Conservation (phyloP, 2,329 filamentous ascomycete species). For the Huntiella moniliformis region DNA sequence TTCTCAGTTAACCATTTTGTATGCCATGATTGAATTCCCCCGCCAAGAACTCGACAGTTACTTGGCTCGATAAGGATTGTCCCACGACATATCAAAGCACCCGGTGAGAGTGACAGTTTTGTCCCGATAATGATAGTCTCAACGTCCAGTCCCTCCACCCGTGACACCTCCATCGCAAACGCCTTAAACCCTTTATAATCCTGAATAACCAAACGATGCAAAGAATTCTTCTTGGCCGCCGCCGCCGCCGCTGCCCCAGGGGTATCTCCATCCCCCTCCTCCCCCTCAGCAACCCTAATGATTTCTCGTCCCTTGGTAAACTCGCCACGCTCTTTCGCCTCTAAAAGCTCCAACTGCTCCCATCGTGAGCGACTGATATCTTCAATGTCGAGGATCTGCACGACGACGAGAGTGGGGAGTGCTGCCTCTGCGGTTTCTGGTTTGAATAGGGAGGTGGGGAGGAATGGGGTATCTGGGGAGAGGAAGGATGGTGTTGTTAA, state of each 20-base stretch:
- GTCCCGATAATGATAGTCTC: constrained; percentile 53
- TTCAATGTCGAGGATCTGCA: constrained; percentile 74
- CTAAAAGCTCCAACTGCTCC: constrained; percentile 72
- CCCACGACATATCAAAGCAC: constrained; percentile 51
- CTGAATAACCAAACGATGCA: constrained; percentile 68
- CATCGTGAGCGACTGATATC: constrained; percentile 65
- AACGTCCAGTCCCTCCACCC: constrained; percentile 46
- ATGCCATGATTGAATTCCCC: constrained; percentile 69
- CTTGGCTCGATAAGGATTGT: constrained; percentile 58
- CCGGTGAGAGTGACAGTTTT: constrained; percentile 56
- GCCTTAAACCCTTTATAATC: constrained; percentile 53
- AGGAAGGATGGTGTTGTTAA: constrained; percentile 42
- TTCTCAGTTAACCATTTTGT: constrained; percentile 55
- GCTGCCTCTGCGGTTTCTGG: constrained; percentile 33
- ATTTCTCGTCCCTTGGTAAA: constrained; percentile 61
- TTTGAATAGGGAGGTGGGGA: constrained; percentile 23
- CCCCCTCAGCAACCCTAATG: constrained; percentile 37
- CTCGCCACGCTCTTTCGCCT: constrained; percentile 55
- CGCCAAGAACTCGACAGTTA: constrained; percentile 57
- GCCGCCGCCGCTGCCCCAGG: constrained; percentile 11
- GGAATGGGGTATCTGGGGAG: constrained; percentile 18
- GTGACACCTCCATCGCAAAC: constrained; percentile 53
- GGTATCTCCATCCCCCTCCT: constrained; percentile 15
- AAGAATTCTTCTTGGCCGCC: constrained; percentile 25
- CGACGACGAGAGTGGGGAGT: constrained; percentile 44